Conservation (phyloP, 73 alveolate species). For the Tetrahymena borealis region DNA sequence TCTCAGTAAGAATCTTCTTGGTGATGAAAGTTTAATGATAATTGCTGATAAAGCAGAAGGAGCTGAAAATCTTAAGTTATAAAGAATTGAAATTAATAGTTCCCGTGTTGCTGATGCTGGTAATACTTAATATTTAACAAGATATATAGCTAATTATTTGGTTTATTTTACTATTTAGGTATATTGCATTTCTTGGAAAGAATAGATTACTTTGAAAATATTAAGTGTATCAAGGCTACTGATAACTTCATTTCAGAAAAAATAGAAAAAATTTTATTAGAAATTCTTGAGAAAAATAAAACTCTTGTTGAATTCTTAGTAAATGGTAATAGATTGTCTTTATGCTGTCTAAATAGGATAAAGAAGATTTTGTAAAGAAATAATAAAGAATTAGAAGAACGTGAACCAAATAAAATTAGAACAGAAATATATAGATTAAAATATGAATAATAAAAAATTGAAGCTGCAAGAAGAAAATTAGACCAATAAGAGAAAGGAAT, state of each 20-base stretch:
- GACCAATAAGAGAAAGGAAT: slow-evolving; percentile 69
- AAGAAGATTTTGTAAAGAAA: slow-evolving; percentile 71
- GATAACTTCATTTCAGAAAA: slow-evolving; percentile 95
- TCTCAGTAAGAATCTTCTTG: slow-evolving; percentile 82
- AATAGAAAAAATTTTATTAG: slow-evolving; percentile 82
- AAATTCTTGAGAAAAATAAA: slow-evolving; percentile 85
- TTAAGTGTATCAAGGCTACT: slow-evolving; percentile 72
- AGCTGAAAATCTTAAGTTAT: slow-evolving; percentile 29
- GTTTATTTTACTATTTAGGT: not conserved
- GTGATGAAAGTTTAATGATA: slow-evolving; percentile 86
- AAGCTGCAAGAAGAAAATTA: slow-evolving; percentile 72
- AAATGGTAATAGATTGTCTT: slow-evolving; percentile 88
- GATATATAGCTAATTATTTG: not conserved
- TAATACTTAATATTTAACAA: not conserved
- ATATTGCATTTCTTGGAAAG: slow-evolving; percentile 72
- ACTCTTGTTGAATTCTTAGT: slow-evolving; percentile 70
- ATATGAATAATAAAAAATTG: slow-evolving; percentile 87
- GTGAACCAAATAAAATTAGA: slow-evolving; percentile 83
- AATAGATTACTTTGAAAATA: slow-evolving; percentile 58
- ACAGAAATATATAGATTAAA: slow-evolving; percentile 85
- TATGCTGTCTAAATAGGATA: slow-evolving; percentile 81
- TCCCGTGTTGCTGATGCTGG: slow-evolving; percentile 42
- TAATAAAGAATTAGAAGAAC: slow-evolving; percentile 67
- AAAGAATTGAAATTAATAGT: slow-evolving; percentile 12
- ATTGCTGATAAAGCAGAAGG: slow-evolving; percentile 74